phyloP scores from a whole-genome alignment of 2,329 filamentous ascomycete species.

The Alternaria triticimaculans region DNA sequence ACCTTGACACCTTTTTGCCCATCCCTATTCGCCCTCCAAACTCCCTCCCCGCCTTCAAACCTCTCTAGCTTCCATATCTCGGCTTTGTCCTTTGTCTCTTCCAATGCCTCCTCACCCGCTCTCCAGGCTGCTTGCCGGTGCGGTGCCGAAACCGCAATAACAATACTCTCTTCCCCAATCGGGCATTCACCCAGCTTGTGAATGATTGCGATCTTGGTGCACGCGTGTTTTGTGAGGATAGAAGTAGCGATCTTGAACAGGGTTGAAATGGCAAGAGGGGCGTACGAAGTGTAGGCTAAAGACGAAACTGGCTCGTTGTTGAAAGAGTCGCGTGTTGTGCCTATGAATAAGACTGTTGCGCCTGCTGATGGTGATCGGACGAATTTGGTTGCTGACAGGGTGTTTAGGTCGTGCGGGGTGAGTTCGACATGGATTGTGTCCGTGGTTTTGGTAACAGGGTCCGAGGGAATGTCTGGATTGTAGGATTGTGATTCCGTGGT shows the following conservation, averaged over 20 bases:
- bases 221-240: slow-evolving; percentile 65
- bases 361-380: slow-evolving; percentile 64
- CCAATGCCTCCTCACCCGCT: slow-evolving; percentile 87
- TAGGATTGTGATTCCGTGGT: slow-evolving; percentile 36
- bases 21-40: slow-evolving; percentile 90
- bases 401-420: slow-evolving; percentile 67
- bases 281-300: slow-evolving; percentile 78
- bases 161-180: slow-evolving; percentile 90
- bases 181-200: slow-evolving; percentile 87
- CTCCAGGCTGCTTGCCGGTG: slow-evolving; percentile 87
- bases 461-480: slow-evolving; percentile 34
- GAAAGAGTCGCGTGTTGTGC: slow-evolving; percentile 80
- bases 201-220: slow-evolving; percentile 78
- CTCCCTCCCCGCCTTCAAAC: slow-evolving; percentile 76
- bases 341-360: slow-evolving; percentile 50
- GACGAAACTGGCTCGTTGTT: slow-evolving; percentile 72
- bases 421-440: slow-evolving; percentile 70
- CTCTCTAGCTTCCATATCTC: slow-evolving; percentile 96
- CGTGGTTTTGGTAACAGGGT: slow-evolving; percentile 36
- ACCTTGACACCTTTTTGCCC: slow-evolving; percentile 65
- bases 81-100: slow-evolving; percentile 82
- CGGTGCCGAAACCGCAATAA: slow-evolving; percentile 83
- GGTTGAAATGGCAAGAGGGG: slow-evolving; percentile 71
- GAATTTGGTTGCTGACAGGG: slow-evolving; percentile 64
- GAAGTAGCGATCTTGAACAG: slow-evolving; percentile 69